Conservation (phyloP, 2,329 filamentous ascomycete species). For the Epichloe sp. region DNA sequence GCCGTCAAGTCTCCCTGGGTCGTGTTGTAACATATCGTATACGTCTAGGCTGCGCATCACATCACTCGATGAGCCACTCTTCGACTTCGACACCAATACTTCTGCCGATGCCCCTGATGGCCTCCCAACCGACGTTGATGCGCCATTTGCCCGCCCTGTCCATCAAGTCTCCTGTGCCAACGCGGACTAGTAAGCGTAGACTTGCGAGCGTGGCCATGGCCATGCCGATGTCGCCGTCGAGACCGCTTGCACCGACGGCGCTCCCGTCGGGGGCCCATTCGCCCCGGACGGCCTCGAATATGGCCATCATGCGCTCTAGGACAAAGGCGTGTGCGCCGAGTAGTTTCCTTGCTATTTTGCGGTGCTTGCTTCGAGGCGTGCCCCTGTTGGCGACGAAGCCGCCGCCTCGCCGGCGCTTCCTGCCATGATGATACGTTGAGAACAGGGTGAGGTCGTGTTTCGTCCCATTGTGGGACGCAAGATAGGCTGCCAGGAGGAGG, state of each 20-base stretch:
- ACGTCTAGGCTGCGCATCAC: too few species aligned
- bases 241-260: constrained; percentile 16
- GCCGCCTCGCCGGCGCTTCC: constrained; percentile 36
- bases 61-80: constrained; percentile 58
- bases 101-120: constrained; percentile 54
- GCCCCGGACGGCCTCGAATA: constrained; percentile 52
- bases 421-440: constrained; percentile 52
- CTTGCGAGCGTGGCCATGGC: constrained; percentile 61
- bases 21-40: too few species aligned
- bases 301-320: constrained; percentile 65
- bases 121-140: constrained; percentile 69
- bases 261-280: constrained; percentile 33
- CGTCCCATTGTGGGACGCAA: constrained; percentile 67
- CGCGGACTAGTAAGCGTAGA: constrained; percentile 53
- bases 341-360: constrained; percentile 64
- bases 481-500: constrained; percentile 63
- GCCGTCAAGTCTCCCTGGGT: too few species aligned
- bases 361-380: constrained; percentile 35
- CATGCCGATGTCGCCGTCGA: constrained; percentile 46
- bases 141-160: constrained; percentile 63
- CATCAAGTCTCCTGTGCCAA: constrained; percentile 49
- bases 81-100: constrained; percentile 67
- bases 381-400: constrained; percentile 22
- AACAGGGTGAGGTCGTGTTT: constrained; percentile 64
- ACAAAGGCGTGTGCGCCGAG: constrained; percentile 67